Base-by-base conservation (phyloP, 345 rosid genomes). In the Toxicodendron radicans region DNA sequence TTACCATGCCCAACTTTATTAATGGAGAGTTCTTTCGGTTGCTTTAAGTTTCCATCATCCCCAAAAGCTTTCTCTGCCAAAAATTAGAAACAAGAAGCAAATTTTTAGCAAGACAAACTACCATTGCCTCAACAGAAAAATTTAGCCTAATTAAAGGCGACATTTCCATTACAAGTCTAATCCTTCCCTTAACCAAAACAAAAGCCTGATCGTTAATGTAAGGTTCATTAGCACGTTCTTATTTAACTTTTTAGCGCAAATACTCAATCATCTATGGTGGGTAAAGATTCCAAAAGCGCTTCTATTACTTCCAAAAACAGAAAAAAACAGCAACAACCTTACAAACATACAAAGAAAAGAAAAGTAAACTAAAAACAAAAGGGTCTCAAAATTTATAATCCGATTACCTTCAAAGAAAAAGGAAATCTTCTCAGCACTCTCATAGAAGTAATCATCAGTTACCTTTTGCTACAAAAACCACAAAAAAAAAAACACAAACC, bases 1-100 rank as follows among this genome's bases (percentile, higher is more conserved):
- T 71, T 91, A 96, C 98, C 94, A 65, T 96, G 97, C 10, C 97
- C 99, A 77, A 90, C 97, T 92, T 96, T 96, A 85, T 96, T 93
- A 21, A 93, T 93, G 23, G 97, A 96, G 52, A 90, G 86, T 75
- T 93, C 85, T 85, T 96, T 93, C 0, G 92, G 77, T 87, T 92
- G 97, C 87, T 82, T 89, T 51, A 95, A 68, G 75, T 84, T 83
- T 58, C 97, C 97, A 82, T 90, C 86, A 68, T 87, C 88, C 9
- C 83, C 94, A 80, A 96, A 88, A 79, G 99, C 98, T 82, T 93
- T 93, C 73, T 91, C 98, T 93, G 89, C 78, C 80, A 76, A 62
- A 20, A 70, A 33, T 43, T n/a, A n/a, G 35, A 49, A 18, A 64
- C 13, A 51, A 38, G 56, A 17, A 76, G 1, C 58, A 80, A 62